A percentile compares a stretch with the other conserved stretches of the same genome.
Conservation (phyloP, 192 early-diverging fungal genomes). For the Backusella circina region DNA sequence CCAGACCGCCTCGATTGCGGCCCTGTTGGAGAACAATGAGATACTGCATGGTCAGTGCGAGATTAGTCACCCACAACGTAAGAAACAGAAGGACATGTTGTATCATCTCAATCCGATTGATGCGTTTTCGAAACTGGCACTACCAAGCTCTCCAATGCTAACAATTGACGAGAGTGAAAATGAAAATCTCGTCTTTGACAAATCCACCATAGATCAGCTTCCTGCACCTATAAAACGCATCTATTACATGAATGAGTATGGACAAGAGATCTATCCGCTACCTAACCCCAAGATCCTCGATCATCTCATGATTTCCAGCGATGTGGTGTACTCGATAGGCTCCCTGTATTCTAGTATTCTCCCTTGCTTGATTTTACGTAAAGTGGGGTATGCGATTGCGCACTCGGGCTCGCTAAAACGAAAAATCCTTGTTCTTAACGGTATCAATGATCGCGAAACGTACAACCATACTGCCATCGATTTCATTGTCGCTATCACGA, state of each 20-base stretch:
- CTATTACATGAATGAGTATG: slow-evolving; percentile 68
- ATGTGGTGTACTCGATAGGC: slow-evolving; percentile 67
- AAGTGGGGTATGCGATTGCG: slow-evolving; percentile 57
- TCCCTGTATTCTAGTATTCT: slow-evolving; percentile 68
- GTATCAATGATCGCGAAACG: slow-evolving; percentile 63
- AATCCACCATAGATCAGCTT: slow-evolving; percentile 38
- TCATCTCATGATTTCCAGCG: slow-evolving; percentile 43
- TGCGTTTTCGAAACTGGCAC: slow-evolving; percentile 22
- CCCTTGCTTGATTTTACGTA: slow-evolving; percentile 64
- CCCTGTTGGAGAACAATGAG: slow-evolving; percentile 54
- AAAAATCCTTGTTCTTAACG: slow-evolving; percentile 68
- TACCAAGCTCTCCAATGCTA: background rate
- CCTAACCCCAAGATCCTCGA: slow-evolving; percentile 56
- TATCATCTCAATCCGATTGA: slow-evolving; percentile 29
- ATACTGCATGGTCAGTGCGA: slow-evolving; percentile 66
- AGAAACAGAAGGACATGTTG: background rate
- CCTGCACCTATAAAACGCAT: slow-evolving; percentile 52
- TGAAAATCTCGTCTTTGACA: background rate
- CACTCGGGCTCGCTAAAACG: slow-evolving; percentile 43
- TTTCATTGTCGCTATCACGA: slow-evolving; percentile 60
- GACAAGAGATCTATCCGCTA: slow-evolving; percentile 61
- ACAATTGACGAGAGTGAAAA: background rate
- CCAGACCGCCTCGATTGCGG: slow-evolving; percentile 57
- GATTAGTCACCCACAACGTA: slow-evolving; percentile 59
- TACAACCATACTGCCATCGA: slow-evolving; percentile 62